Conservation (phyloP, 371 early-diverging fungal genomes). For the Mucor lusitanicus region DNA sequence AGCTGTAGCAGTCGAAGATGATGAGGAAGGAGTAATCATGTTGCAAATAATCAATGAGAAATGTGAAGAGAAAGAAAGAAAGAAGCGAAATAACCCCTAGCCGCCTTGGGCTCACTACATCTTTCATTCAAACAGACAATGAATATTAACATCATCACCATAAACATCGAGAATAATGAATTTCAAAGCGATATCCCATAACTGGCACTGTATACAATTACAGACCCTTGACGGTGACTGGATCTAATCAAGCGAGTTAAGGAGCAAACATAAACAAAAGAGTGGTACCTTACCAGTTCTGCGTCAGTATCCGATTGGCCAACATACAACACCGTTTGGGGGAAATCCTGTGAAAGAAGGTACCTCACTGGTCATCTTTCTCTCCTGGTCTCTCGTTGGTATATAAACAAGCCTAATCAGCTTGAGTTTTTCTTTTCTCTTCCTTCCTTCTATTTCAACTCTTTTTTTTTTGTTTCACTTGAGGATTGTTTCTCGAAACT, state of each 20-base stretch:
- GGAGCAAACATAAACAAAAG: background rate
- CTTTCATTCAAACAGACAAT: background rate
- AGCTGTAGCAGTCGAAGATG: background rate
- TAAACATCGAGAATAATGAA: background rate
- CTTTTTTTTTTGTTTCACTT: background rate
- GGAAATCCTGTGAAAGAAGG: background rate
- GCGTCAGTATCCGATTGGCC: conserved; percentile 33
- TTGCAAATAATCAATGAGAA: background rate
- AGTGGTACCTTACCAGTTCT: conserved; percentile 22
- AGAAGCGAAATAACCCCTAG: background rate
- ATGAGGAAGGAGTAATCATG: background rate
- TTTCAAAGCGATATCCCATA: background rate
- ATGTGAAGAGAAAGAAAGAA: background rate
- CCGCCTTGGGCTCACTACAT: background rate
- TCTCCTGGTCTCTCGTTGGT: background rate
- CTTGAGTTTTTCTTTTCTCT: background rate
- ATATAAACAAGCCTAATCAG: background rate
- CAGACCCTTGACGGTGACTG: background rate
- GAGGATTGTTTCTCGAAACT: background rate
- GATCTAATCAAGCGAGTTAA: background rate
- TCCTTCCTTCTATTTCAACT: background rate
- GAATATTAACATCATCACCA: background rate
- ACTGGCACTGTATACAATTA: background rate
- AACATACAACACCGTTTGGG: conserved; percentile 7
- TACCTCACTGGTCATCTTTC: conserved; percentile 1